A percentile compares a stretch with the other conserved stretches of the same genome.
phyloP scores from a whole-genome alignment of 1,139 yeast species.

The Kurtzmaniella quercitrusa region DNA sequence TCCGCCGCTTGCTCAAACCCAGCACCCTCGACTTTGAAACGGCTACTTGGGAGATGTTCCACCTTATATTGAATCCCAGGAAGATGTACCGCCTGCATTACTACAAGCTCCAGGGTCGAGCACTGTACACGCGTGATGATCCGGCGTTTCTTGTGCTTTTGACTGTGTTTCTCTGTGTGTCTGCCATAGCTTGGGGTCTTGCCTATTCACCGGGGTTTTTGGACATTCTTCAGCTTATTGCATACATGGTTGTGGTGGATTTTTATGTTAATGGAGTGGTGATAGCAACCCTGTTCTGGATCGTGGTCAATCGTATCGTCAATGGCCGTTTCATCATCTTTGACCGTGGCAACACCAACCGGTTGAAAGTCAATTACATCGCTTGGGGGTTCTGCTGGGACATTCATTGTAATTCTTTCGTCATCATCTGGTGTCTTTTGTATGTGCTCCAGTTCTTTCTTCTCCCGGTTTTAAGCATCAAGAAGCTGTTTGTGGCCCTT shows the following conservation, averaged over 20 bases:
- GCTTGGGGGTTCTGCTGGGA: conserved; percentile 97
- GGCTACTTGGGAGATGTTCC: conserved; percentile 85
- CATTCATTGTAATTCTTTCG: conserved; percentile 84
- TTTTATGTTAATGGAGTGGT: conserved; percentile 68
- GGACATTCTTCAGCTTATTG: conserved; percentile 58
- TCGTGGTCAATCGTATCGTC: conserved; percentile 61
- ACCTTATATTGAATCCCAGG: conserved; percentile 69
- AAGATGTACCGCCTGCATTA: conserved; percentile 79
- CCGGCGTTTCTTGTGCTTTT: conserved; percentile 80
- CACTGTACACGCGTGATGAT: conserved; percentile 79
- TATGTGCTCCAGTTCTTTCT: conserved; percentile 75
- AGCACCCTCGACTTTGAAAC: conserved; percentile 87
- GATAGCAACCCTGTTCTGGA: conserved; percentile 71
- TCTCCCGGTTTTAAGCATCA: conserved; percentile 64
- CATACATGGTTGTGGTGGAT: conserved; percentile 84
- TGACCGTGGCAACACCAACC: conserved; percentile 25
- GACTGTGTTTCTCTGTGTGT: conserved; percentile 57
- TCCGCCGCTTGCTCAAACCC: conserved; percentile 56
- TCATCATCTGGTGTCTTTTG: conserved; percentile 73
- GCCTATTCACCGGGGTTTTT: conserved; percentile 65
- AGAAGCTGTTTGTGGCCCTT: conserved; percentile 56
- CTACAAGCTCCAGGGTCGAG: conserved; percentile 44
- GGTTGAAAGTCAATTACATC: conserved; percentile 47
- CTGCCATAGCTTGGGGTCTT: conserved; percentile 89
- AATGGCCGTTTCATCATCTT: conserved; percentile 15